Conservation (phyloP, 495 filamentous ascomycete species). For the Trichoderma parareesei region DNA sequence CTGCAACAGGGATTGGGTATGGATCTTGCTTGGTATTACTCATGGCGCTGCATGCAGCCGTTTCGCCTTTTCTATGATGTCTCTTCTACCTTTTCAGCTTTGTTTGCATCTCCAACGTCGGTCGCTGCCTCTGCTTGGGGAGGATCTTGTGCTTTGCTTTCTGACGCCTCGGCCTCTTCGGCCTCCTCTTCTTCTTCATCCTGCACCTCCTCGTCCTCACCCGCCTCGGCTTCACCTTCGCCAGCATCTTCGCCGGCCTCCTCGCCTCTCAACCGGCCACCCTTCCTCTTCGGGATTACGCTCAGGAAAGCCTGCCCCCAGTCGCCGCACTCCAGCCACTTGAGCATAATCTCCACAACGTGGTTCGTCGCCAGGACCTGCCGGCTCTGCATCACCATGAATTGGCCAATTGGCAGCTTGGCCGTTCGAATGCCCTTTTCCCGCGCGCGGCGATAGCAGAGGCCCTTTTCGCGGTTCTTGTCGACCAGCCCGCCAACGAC, state of each 20-base stretch:
- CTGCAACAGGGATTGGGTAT: neutral
- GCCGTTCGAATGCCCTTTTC: slow-evolving; percentile 74
- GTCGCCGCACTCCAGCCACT: slow-evolving; percentile 79
- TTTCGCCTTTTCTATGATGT: neutral
- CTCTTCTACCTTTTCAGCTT: neutral
- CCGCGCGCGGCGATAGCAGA: slow-evolving; percentile 78
- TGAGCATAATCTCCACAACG: slow-evolving; percentile 90
- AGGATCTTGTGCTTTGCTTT: neutral
- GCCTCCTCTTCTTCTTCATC: neutral
- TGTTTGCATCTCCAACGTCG: neutral
- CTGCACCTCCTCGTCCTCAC: slow-evolving; percentile 16
- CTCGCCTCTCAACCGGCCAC: slow-evolving; percentile 45
- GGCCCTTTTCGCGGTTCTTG: slow-evolving; percentile 86
- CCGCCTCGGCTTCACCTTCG: slow-evolving; percentile 21
- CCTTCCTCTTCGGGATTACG: slow-evolving; percentile 80
- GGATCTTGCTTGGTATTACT: neutral
- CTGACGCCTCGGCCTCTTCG: neutral
- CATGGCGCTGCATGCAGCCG: neutral
- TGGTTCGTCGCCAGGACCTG: slow-evolving; percentile 87
- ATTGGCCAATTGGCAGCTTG: slow-evolving; percentile 86
- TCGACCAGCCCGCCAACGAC: slow-evolving; percentile 94
- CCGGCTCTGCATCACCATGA: slow-evolving; percentile 77
- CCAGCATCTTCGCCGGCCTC: slow-evolving; percentile 18
- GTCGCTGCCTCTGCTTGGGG: neutral
- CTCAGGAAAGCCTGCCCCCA: slow-evolving; percentile 85